These are phyloP conservation scores for Colletotrichum higginsianum DNA, from an alignment of 2,329 filamentous ascomycete genomes.

Conservation along the genomic window DNA sequence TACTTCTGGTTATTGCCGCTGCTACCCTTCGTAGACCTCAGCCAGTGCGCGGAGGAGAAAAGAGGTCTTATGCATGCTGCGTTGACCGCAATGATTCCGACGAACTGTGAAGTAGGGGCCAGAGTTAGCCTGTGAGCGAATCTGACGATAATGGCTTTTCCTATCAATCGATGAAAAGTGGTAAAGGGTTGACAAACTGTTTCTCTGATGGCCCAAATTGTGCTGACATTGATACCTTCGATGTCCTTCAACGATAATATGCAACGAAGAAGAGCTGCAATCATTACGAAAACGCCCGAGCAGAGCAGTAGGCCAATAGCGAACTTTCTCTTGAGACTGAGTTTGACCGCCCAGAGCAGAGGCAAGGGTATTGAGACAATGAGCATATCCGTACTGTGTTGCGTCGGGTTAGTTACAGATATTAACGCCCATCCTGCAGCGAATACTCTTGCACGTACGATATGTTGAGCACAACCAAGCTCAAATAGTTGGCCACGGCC, in stretches of 20 bases:
- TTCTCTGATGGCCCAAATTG: conserved; percentile 61
- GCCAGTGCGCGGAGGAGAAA: conserved; percentile 53
- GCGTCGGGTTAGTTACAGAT: neutral
- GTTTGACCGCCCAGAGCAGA: conserved; percentile 56
- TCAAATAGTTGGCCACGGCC: conserved; percentile 55
- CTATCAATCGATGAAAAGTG: neutral
- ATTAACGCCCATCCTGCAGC: no score
- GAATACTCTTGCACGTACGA: conserved; percentile 45
- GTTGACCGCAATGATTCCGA: conserved; percentile 60
- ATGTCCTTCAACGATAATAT: conserved; percentile 55
- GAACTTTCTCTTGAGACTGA: conserved; percentile 55
- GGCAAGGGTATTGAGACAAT: conserved; percentile 59
- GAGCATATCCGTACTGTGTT: conserved; percentile 54
- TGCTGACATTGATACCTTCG: conserved; percentile 55
- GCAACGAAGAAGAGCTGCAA: conserved; percentile 59
- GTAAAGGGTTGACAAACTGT: conserved; percentile 47
- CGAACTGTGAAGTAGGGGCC: conserved; percentile 50
- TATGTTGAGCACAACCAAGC: conserved; percentile 55
- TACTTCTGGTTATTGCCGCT: conserved; percentile 46
- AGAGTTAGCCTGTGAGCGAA: neutral
- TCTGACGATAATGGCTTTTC: no score
- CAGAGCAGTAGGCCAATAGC: conserved; percentile 57
- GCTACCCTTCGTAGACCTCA: conserved; percentile 52
- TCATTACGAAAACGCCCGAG: conserved; percentile 60
- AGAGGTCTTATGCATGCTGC: conserved; percentile 58